phyloP scores from a whole-genome alignment of 2,329 filamentous ascomycete genomes.

The Claviceps sp. region DNA sequence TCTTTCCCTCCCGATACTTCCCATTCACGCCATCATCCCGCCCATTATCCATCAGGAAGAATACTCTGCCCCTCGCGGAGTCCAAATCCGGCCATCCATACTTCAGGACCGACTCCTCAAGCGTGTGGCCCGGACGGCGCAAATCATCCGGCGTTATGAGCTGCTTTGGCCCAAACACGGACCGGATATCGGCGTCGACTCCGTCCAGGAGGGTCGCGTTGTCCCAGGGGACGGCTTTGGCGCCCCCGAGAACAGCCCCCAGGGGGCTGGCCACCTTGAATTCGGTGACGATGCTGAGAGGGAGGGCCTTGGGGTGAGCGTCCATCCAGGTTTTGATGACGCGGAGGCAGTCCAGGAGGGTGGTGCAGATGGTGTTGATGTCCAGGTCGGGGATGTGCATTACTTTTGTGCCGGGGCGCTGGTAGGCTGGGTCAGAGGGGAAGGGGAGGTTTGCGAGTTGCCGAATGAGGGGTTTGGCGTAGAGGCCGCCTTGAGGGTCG shows the following conservation, averaged over 20 bases:
- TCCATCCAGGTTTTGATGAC: slow-evolving; percentile 31
- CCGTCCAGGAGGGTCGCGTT: slow-evolving; percentile 25
- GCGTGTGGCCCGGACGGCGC: slow-evolving; percentile 23
- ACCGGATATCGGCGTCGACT: slow-evolving; percentile 33
- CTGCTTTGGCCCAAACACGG: slow-evolving; percentile 23
- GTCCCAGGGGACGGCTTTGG: slow-evolving; percentile 29
- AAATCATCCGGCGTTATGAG: slow-evolving; percentile 35
- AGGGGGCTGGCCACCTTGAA: slow-evolving; percentile 25
- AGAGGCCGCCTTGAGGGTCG: slow-evolving; percentile 33
- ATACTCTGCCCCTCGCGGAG: slow-evolving; percentile 28
- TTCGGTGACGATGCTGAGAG: slow-evolving; percentile 35
- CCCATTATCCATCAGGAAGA: slow-evolving; percentile 39
- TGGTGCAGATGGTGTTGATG: slow-evolving; percentile 30
- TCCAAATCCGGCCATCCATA: slow-evolving; percentile 35
- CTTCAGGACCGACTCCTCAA: slow-evolving; percentile 31
- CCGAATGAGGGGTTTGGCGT: slow-evolving; percentile 30
- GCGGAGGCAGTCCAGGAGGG: slow-evolving; percentile 28
- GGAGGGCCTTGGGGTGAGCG: slow-evolving; percentile 27
- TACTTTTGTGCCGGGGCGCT: slow-evolving; percentile 31
- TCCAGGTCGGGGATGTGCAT: slow-evolving; percentile 37
- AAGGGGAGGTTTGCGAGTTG: slow-evolving; percentile 24
- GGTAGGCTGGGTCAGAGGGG: slow-evolving; percentile 24
- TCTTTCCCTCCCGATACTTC: slow-evolving; percentile 21
- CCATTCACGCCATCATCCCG: slow-evolving; percentile 23
- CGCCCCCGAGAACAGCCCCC: slow-evolving; percentile 16